These are phyloP conservation scores for Ophioceras dolichostomum DNA, from an alignment of 2,329 filamentous ascomycete genomes.

Conservation along the genomic window DNA sequence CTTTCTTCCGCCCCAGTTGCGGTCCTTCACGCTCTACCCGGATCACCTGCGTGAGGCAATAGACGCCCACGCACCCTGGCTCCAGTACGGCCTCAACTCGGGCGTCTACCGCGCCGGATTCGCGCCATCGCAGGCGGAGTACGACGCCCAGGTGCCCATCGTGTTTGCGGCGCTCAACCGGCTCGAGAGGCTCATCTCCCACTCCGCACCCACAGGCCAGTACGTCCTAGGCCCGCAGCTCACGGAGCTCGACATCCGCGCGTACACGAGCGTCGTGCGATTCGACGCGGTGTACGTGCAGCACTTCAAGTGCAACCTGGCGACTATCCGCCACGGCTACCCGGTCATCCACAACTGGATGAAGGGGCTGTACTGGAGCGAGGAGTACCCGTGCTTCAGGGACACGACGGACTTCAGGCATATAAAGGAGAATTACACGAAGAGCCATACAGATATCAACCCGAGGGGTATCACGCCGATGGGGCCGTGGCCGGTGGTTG, in stretches of 20 bases:
- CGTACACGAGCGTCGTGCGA: constrained; percentile 45
- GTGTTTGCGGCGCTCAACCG: constrained; percentile 49
- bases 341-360: constrained; percentile 49
- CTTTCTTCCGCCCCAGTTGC: constrained; percentile 25
- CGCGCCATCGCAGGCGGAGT: constrained; percentile 38
- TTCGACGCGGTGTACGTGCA: constrained; percentile 51
- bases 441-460: constrained; percentile 47
- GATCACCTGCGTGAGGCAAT: constrained; percentile 31
- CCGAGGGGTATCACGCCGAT: constrained; percentile 49
- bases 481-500: constrained; percentile 47
- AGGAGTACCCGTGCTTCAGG: constrained; percentile 35
- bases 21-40: constrained; percentile 38
- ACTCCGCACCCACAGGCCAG: constrained; percentile 25
- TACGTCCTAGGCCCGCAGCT: constrained; percentile 41
- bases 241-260: constrained; percentile 47
- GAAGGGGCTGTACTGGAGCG: constrained; percentile 45
- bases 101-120: constrained; percentile 54
- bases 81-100: constrained; percentile 41
- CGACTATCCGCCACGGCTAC: constrained; percentile 46
- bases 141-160: constrained; percentile 37
- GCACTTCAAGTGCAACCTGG: constrained; percentile 55
- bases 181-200: constrained; percentile 32
- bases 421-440: constrained; percentile 54
- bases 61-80: constrained; percentile 37
- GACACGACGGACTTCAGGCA: constrained; percentile 53